A percentile compares a stretch with the other conserved stretches of the same genome.
Conservation (phyloP, 2,329 filamentous ascomycete genomes). For the Paecilomyces formosus region DNA sequence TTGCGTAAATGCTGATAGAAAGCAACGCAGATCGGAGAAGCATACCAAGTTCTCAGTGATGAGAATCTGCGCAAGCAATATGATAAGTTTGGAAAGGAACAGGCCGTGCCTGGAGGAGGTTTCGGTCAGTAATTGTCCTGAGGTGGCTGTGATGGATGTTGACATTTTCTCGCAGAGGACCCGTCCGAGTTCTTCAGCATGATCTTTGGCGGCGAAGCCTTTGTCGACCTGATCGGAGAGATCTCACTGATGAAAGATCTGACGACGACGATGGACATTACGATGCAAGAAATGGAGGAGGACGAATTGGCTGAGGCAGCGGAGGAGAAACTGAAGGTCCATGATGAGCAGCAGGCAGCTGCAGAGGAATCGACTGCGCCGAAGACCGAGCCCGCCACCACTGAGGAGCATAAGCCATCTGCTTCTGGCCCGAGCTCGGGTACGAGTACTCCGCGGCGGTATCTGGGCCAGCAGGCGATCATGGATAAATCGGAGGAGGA, state of each 20-base stretch:
- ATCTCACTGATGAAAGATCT: constrained; percentile 98
- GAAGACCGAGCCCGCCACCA: constrained; percentile 19
- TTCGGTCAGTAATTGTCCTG: constrained; percentile 54
- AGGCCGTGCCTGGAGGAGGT: constrained; percentile 80
- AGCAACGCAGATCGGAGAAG: constrained; percentile 53
- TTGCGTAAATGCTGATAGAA: not conserved
- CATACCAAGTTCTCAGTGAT: constrained; percentile 75
- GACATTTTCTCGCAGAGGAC: constrained; percentile 52
- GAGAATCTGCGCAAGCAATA: constrained; percentile 81
- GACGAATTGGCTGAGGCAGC: constrained; percentile 52
- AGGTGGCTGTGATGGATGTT: constrained; percentile 1
- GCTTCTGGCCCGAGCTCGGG: constrained; percentile 25
- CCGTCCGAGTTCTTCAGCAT: constrained; percentile 96
- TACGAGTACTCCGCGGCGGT: constrained; percentile 42
- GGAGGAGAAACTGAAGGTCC: constrained; percentile 40
- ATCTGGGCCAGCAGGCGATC: constrained; percentile 73
- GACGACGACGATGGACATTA: constrained; percentile 97
- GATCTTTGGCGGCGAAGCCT: constrained; percentile 96
- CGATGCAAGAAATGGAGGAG: constrained; percentile 71
- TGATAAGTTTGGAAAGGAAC: constrained; percentile 95
- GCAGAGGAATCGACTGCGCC: constrained; percentile 43
- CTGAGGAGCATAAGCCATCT: constrained; percentile 15
- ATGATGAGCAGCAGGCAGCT: constrained; percentile 43
- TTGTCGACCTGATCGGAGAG: constrained; percentile 94
- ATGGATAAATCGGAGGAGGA: constrained; percentile 84